phyloP scores from a whole-genome alignment of 2,329 filamentous ascomycete genomes.

The Phaeosphaeriaceae sp. region DNA sequence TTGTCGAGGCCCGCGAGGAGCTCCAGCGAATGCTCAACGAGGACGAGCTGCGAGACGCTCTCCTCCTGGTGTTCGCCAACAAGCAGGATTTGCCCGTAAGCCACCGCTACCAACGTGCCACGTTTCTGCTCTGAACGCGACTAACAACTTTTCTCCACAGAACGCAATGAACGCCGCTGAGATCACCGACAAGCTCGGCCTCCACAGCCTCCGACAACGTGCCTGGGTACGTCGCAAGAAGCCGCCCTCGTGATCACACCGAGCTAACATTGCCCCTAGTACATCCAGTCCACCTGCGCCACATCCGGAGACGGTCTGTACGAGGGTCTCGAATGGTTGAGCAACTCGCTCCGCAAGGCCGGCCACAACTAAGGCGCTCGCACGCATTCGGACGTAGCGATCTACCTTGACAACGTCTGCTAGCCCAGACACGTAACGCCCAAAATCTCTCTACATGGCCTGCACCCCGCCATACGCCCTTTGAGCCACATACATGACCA shows the following conservation, averaged over 20 bases:
- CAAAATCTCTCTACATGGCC: constrained; percentile 28
- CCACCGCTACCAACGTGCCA: constrained; percentile 38
- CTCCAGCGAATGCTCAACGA: constrained; percentile 98
- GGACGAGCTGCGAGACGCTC: constrained; percentile 94
- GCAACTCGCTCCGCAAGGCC: constrained; percentile 62
- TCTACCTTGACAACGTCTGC: constrained; percentile 37
- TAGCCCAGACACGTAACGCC: constrained; percentile 31
- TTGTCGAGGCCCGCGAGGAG: constrained; percentile 92
- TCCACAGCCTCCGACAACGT: constrained; percentile 98
- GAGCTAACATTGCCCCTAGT: constrained; percentile 58
- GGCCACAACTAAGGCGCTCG: constrained; percentile 53
- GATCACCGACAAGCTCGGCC: constrained; percentile 99
- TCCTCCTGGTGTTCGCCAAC: constrained; percentile 96
- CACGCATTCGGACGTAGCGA: constrained; percentile 29
- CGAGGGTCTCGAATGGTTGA: constrained; percentile 82
- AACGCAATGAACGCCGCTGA: constrained; percentile 99
- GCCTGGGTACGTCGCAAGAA: constrained; percentile 80
- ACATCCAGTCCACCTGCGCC: constrained; percentile 99
- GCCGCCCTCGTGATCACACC: constrained; percentile 38
- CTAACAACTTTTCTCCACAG: constrained; percentile 56
- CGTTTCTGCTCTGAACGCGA: constrained; percentile 1
- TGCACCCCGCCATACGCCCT: constrained; percentile 18
- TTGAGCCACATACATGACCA: constrained; percentile 28
- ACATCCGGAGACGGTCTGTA: constrained; percentile 99
- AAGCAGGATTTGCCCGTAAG: constrained; percentile 94